Evolutionary conservation across 331 rosid genomes (phyloP).

Genomic region (Malus hybrid): DNA sequence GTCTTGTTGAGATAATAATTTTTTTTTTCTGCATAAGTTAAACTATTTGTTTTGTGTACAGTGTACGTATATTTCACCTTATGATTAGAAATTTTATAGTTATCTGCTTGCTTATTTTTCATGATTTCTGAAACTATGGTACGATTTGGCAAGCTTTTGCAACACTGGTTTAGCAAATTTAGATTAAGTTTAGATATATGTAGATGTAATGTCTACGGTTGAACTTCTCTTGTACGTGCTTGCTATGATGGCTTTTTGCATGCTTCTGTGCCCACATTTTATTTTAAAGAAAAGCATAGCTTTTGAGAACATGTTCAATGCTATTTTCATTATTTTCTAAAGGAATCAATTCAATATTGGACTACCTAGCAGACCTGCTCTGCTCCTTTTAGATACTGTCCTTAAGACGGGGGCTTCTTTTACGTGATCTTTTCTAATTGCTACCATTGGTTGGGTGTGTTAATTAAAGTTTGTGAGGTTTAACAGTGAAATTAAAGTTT

Average conservation of each 20-base stretch:
- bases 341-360: background rate
- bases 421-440: conserved; percentile 28
- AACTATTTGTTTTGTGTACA: background rate
- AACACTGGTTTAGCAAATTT: background rate
- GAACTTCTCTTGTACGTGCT: background rate
- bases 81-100: background rate
- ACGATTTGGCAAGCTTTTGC: background rate
- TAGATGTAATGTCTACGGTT: background rate
- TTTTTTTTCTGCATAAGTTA: background rate
- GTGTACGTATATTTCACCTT: background rate
- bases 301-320: background rate
- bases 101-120: background rate
- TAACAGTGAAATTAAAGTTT: conserved; percentile 89
- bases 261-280: background rate
- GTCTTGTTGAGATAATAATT: background rate
- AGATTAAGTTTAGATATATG: no score
- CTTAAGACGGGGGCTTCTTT: conserved; percentile 22
- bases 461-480: conserved; percentile 67
- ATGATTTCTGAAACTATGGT: background rate
- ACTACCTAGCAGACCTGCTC: conserved; percentile 13
- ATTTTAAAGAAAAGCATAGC: background rate
- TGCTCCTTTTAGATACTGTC: conserved; percentile 6
- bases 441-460: conserved; percentile 43
- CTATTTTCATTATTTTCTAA: background rate
- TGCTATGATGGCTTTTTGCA: background rate